Evolutionary conservation across 352 stramenopile species (phyloP), one percentile per base, ranked within the genome.

Genomic region (Phytophthora citricola): DNA sequence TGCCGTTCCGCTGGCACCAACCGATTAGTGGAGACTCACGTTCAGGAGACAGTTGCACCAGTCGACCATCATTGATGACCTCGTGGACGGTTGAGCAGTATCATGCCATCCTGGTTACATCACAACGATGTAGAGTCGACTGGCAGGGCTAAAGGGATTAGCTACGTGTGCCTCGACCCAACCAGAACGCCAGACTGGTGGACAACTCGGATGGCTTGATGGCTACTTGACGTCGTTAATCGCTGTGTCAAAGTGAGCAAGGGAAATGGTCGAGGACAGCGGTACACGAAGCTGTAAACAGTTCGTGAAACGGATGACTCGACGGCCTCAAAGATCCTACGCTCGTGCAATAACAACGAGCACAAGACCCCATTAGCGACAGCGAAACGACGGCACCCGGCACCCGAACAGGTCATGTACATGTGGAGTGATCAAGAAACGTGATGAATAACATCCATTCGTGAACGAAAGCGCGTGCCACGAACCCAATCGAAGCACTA

Each of bases 121-220:
- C 9, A 15, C 31, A 11, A 36, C 31, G 31, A 36, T 36, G 31
- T 36, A 36, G 3, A 50, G 24, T 50, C 10, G 31, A 20, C 11
- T 32, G 31, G 9, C 31, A 36, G 31, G 7, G 31, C 31, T 36
- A 36, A 36, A 36, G 31, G 31, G 31, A 36, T 46, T 9, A 17
- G 44, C 12, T 41, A 4, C 60, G 12, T 51, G 64, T 64, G 65
- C 65, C 40, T 64, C 51, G 52, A 47, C 29, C 65, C 65, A 73
- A 73, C 58, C 45, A 49, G 64, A 62, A 41, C 31, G 43, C 32
- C 27, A 15, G 63, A 50, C 58, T 71, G 49, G 47, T 43, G 29
- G 49, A 56, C 36, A 61, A 14, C 27, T 26, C 12, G 31, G 55
- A 71, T 66, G 56, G 2, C 50, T 44, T 67, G 48, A 71, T 39